Evolutionary conservation across 1,139 yeast genomes (phyloP).

Genomic region (Meyerozyma athensensis): DNA sequence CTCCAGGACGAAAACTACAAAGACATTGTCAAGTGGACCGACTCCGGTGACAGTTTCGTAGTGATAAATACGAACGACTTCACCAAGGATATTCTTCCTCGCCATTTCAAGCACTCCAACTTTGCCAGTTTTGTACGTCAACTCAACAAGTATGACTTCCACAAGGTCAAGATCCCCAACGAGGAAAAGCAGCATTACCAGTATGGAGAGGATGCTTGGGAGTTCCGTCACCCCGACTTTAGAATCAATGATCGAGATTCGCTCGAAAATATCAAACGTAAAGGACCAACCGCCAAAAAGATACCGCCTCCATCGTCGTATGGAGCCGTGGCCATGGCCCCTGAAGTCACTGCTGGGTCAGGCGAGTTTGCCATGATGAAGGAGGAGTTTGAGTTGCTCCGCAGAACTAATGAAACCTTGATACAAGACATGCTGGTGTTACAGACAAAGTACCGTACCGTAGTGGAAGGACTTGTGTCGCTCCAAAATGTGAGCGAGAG

Average conservation of each 20-base stretch:
- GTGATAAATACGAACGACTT: conserved; percentile 78
- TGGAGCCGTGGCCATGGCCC: conserved; percentile 5
- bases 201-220: conserved; percentile 88
- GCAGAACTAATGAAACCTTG: conserved; percentile 37
- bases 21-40: conserved; percentile 80
- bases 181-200: conserved; percentile 49
- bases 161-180: conserved; percentile 52
- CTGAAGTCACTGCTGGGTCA: conserved; percentile 3
- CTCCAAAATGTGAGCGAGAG: conserved; percentile 55
- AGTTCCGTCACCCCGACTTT: conserved; percentile 88
- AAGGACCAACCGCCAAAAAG: conserved; percentile 60
- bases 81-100: conserved; percentile 21
- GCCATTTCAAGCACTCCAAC: conserved; percentile 83
- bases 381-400: conserved; percentile 39
- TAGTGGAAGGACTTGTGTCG: conserved; percentile 56
- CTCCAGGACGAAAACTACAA: conserved; percentile 73
- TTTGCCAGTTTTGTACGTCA: conserved; percentile 94
- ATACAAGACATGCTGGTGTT: conserved; percentile 41
- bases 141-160: conserved; percentile 66
- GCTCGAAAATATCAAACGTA: conserved; percentile 74
- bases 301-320: background rate
- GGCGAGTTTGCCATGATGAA: background rate
- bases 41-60: conserved; percentile 77
- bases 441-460: conserved; percentile 57
- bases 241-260: conserved; percentile 64